Conservation (phyloP, 2,329 filamentous ascomycete species). For the Calonectria ilicicola region DNA sequence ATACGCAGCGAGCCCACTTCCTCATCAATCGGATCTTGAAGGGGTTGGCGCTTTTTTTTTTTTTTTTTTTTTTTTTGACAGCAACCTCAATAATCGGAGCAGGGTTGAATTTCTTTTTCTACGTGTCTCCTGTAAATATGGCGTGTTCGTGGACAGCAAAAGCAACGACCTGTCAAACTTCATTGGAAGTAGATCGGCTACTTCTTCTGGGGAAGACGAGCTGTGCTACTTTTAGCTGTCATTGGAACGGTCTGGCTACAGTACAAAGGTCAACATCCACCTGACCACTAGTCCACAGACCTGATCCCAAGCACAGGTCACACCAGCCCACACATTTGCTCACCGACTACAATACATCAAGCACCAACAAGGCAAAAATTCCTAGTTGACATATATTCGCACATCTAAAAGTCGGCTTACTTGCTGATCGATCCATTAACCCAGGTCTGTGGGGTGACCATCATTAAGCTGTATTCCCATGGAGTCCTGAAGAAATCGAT, state of each 20-base stretch:
- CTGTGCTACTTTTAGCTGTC: background rate
- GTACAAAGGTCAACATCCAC: conserved; percentile 1
- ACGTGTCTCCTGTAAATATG: background rate
- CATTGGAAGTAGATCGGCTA: background rate
- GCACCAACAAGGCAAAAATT: background rate
- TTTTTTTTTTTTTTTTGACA: background rate
- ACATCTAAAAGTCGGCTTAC: background rate
- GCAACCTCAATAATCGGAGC: background rate
- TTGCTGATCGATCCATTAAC: background rate
- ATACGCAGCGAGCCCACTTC: background rate
- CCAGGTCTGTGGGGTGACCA: background rate
- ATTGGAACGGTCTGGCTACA: background rate
- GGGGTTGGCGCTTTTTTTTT: background rate
- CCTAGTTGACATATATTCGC: background rate
- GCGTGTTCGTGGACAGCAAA: conserved; percentile 1
- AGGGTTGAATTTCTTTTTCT: background rate
- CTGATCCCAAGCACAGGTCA: background rate
- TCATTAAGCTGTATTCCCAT: background rate
- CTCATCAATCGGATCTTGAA: conserved; percentile 8
- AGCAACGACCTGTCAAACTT: background rate
- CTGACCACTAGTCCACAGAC: background rate
- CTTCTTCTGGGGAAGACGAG: background rate
- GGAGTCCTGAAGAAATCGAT: background rate
- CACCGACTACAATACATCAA: background rate
- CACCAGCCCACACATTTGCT: background rate